Evolutionary conservation across 169 alveolate genomes (phyloP).

Genomic region (Plasmodium chabaudi): DNA sequence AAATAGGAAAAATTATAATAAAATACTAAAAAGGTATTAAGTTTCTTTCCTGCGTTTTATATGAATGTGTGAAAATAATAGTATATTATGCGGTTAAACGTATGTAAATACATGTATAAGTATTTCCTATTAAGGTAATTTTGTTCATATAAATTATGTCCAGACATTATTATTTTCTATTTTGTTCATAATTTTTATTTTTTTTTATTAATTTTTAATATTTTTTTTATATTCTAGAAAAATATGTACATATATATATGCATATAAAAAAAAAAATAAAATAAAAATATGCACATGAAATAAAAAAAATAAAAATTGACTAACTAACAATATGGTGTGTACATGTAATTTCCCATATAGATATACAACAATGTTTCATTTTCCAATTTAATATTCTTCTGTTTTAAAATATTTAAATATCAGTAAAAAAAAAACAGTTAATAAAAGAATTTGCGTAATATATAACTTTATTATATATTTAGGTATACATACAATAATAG

Average conservation of each 20-base stretch:
- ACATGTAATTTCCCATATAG: slow-evolving; percentile 32
- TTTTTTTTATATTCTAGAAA: slow-evolving; percentile 1
- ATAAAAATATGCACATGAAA: slow-evolving; percentile 13
- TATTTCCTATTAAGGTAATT: not conserved
- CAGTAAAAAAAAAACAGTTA: slow-evolving; percentile 1
- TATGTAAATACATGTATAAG: not conserved
- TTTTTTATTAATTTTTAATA: slow-evolving; percentile 1
- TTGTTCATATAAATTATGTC: not conserved
- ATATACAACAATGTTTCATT: slow-evolving; percentile 28
- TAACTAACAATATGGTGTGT: slow-evolving; percentile 63
- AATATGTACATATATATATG: not conserved
- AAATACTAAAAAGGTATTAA: not conserved
- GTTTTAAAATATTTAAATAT: slow-evolving; percentile 10
- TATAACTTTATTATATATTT: slow-evolving; percentile 5
- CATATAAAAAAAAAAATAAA: slow-evolving; percentile 18
- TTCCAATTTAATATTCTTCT: slow-evolving; percentile 7
- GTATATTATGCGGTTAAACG: not conserved
- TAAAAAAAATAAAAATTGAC: slow-evolving; percentile 5
- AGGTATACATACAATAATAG: not conserved
- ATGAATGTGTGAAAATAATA: not conserved
- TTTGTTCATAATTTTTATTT: not conserved
- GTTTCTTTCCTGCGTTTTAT: not conserved
- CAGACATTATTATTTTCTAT: not conserved
- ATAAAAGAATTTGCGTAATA: not conserved
- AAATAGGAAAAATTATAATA: too few relatives aligned